Base-by-base conservation (phyloP, 176 grass and related monocot species). In the Oryza australiensis region DNA sequence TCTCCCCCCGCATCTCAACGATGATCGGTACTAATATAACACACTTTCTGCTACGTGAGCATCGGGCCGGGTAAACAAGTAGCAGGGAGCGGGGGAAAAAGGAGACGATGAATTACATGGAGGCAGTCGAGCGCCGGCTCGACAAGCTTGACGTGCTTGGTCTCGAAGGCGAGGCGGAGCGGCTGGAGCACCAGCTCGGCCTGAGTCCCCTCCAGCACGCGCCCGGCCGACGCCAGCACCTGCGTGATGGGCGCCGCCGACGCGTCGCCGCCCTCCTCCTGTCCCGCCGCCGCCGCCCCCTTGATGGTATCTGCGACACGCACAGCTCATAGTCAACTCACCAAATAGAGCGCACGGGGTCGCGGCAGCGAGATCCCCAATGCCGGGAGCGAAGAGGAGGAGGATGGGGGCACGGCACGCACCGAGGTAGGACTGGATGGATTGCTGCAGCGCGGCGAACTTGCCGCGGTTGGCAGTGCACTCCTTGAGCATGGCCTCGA, bases 401-500 rank as follows among this genome's bases (percentile, higher is more conserved):
- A 22, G 32, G 35, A 12, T 1, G 28, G 49, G 51, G 9, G 48
- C 24, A 70, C 12, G 15, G 68, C 74, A 76, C 90, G 74, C 67
- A 99, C 96, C 96, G 48, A 99, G 89, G 84, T 86, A 95, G 24
- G 91, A 76, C 87, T 95, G 90, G 79, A 94, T 94, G 64, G 96
- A 88, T 83, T 93, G 92, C 79, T 99, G 96, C 66, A 99, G 89
- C 38, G 84, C 72, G 62, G 87, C 82, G 87, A 90, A 88, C 89
- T 95, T 95, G 89, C 92, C 92, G 93, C 94, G 94, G 87, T 95
- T 99, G 43, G 91, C 87, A 48, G 85, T 22, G 89, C 96, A 99
- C 87, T 99, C 96, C 89, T 99, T 99, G 76, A 95, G 89, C 96
- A 99, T 99, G 83, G 96, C 88, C 91, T 99, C 96, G 85, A 95